A percentile compares a stretch with the other conserved stretches of the same genome.
Conservation (phyloP, 331 rosid genomes). For the Dryas integrifolia region DNA sequence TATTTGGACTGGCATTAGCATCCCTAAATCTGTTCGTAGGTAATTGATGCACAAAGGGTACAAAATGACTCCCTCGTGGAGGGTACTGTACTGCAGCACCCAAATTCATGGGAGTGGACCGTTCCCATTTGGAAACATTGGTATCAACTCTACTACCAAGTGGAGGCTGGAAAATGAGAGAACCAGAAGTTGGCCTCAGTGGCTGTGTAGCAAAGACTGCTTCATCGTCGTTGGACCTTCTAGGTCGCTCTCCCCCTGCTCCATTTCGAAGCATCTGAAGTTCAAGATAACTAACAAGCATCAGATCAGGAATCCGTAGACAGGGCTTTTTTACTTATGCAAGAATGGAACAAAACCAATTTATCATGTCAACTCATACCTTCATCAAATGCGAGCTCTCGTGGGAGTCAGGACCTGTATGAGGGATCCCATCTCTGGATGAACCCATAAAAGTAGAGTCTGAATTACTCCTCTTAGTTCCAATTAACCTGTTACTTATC, state of each 20-base stretch:
- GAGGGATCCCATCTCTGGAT: constrained; percentile 68
- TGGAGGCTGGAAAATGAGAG: constrained; percentile 66
- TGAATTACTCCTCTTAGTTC: constrained; percentile 79
- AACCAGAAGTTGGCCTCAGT: constrained; percentile 54
- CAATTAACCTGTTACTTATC: constrained; percentile 60
- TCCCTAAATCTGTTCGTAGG: constrained; percentile 67
- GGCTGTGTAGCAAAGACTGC: constrained; percentile 61
- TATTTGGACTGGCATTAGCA: constrained; percentile 60
- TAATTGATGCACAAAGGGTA: constrained; percentile 55
- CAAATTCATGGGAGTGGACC: constrained; percentile 57
- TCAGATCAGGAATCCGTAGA: constrained; percentile 17
- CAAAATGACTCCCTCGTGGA: constrained; percentile 54
- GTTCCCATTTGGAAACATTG: constrained; percentile 60
- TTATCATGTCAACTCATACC: constrained; percentile 39
- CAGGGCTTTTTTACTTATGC: constrained; percentile 1
- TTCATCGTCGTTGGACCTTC: constrained; percentile 75
- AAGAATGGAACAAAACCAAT: constrained; percentile 11
- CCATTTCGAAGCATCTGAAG: constrained; percentile 61
- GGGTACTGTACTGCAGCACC: constrained; percentile 65
- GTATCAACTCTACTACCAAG: constrained; percentile 47
- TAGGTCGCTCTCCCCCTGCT: constrained; percentile 63
- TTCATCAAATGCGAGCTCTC: constrained; percentile 79
- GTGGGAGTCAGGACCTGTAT: constrained; percentile 57
- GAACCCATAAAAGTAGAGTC: constrained; percentile 75
- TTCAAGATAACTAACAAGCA: constrained; percentile 28